These are phyloP conservation scores for Thermomyces lanuginosus DNA, from an alignment of 2,329 filamentous ascomycete species.

Conservation along the genomic window DNA sequence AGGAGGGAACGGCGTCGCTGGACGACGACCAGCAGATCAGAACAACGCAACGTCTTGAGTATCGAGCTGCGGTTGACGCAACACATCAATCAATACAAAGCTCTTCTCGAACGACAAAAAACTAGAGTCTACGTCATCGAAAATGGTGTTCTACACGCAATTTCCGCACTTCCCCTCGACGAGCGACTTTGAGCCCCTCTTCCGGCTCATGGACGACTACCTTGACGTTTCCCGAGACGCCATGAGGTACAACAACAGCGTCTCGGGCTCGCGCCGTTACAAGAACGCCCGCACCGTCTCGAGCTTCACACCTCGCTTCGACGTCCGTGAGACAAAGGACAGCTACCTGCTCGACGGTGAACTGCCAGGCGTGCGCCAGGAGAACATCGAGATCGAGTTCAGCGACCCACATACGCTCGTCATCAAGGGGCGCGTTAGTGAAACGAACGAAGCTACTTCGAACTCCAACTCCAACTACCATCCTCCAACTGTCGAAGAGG, in stretches of 20 bases:
- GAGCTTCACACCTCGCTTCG: constrained; percentile 26
- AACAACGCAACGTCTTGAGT: no score
- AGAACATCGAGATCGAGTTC: constrained; percentile 32
- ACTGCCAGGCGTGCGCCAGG: constrained; percentile 28
- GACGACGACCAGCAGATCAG: no score
- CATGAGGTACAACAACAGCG: constrained; percentile 1
- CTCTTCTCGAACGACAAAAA: no score
- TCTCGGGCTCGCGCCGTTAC: constrained; percentile 1
- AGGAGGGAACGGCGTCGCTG: no score
- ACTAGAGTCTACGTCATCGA: no score
- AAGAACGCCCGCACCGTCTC: constrained; percentile 7
- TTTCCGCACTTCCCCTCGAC: constrained; percentile 15
- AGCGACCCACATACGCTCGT: constrained; percentile 29
- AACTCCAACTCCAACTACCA: constrained; percentile 13
- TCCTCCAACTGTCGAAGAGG: constrained; percentile 40
- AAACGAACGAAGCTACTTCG: constrained; percentile 9
- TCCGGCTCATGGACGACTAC: constrained; percentile 29
- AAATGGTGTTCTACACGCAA: constrained; percentile 28
- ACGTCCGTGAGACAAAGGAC: constrained; percentile 27
- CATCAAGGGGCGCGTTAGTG: constrained; percentile 23
- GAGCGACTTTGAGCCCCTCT: constrained; percentile 24
- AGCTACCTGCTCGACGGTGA: constrained; percentile 31
- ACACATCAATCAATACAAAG: no score
- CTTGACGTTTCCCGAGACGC: constrained; percentile 17
- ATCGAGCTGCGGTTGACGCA: no score